phyloP scores from a whole-genome alignment of 257 asterid species.

The Jacaranda copaia region DNA sequence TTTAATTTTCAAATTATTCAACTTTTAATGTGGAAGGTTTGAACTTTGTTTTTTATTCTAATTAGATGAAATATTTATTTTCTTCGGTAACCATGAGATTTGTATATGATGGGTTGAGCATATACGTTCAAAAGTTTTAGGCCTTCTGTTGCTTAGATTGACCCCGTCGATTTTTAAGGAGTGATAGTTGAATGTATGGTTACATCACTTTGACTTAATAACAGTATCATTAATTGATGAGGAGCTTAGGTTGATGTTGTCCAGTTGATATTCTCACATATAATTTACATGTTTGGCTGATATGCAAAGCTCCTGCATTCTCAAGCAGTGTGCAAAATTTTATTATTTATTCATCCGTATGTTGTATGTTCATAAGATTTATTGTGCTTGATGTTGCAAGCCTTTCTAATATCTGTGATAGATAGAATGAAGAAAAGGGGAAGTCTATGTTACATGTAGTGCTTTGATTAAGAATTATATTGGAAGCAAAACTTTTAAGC shows the following conservation, averaged over 20 bases:
- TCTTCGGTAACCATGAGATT: not conserved
- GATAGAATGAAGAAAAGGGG: slow-evolving; percentile 1
- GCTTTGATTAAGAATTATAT: no score
- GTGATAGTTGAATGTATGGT: not conserved
- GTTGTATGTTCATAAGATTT: not conserved
- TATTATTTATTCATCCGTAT: not conserved
- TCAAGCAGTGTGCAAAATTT: not conserved
- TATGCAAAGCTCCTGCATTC: not conserved
- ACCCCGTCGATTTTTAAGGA: not conserved
- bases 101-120: not conserved
- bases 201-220: not conserved
- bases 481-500: not conserved
- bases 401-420: not conserved
- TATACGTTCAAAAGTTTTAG: not conserved
- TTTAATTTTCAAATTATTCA: not conserved
- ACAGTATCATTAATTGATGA: slow-evolving; percentile 4
- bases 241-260: slow-evolving; percentile 19
- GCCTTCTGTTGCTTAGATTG: slow-evolving; percentile 9
- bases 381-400: not conserved
- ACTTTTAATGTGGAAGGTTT: not conserved
- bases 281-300: not conserved
- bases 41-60: not conserved
- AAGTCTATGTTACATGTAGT: no score
- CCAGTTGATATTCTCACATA: not conserved
- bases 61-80: not conserved